Evolutionary conservation across 2,329 filamentous ascomycete species (phyloP).

Genomic region (Epichloe aotearoae): DNA sequence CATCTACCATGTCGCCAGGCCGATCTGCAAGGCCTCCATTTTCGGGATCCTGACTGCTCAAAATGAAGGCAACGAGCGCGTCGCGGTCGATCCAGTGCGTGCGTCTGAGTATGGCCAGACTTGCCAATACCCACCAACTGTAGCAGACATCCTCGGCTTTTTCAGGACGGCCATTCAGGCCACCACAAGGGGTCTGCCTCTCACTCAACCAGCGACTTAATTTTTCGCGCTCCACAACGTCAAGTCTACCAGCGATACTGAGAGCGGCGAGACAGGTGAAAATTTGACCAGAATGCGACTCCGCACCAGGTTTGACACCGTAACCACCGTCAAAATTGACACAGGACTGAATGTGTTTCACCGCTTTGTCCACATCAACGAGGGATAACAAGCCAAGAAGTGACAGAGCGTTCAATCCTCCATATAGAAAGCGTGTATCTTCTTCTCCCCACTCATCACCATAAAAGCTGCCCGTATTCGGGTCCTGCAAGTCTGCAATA

Average conservation of each 20-base stretch:
- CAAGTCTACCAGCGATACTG: conserved; percentile 67
- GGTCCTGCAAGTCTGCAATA: conserved; percentile 72
- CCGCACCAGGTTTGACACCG: conserved; percentile 76
- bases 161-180: conserved; percentile 86
- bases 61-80: conserved; percentile 68
- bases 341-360: conserved; percentile 66
- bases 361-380: conserved; percentile 68
- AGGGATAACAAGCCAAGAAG: conserved; percentile 61
- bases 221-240: conserved; percentile 70
- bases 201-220: conserved; percentile 87
- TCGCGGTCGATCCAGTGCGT: conserved; percentile 87
- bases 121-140: conserved; percentile 96
- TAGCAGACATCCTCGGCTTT: conserved; percentile 97
- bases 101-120: conserved; percentile 74
- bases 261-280: conserved; percentile 88
- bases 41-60: conserved; percentile 77
- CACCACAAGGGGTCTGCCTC: conserved; percentile 73
- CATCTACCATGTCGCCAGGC: conserved; percentile 89
- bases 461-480: conserved; percentile 70
- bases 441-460: conserved; percentile 96
- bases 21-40: conserved; percentile 78
- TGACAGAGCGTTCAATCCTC: conserved; percentile 78
- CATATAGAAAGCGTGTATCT: conserved; percentile 89
- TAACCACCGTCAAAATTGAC: conserved; percentile 93
- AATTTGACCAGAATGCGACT: conserved; percentile 90